phyloP scores from a whole-genome alignment of 495 filamentous ascomycete genomes.

The Penicillium lagena region DNA sequence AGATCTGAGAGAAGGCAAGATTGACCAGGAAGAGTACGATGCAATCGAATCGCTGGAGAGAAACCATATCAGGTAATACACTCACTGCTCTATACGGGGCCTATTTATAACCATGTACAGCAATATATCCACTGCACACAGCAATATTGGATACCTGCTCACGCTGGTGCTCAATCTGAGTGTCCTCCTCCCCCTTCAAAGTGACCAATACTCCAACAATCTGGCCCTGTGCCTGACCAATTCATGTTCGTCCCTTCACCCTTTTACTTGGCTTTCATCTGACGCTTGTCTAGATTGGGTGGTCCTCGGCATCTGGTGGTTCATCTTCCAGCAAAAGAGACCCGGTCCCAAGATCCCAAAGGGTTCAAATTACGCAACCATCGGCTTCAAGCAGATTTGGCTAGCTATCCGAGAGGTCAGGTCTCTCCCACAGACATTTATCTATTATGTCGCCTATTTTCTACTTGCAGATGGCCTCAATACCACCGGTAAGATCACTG shows the following conservation, averaged over 20 bases:
- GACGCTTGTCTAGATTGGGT: constrained; percentile 34
- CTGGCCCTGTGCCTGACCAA: constrained; percentile 42
- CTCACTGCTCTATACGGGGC: neutral
- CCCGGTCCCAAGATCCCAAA: constrained; percentile 39
- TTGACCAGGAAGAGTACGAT: constrained; percentile 36
- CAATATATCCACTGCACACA: constrained; percentile 44
- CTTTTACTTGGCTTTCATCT: neutral
- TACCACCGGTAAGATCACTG: constrained; percentile 32
- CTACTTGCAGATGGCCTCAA: constrained; percentile 45
- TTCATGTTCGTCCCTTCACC: constrained; percentile 20
- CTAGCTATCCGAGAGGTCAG: constrained; percentile 35
- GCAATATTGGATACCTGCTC: constrained; percentile 43
- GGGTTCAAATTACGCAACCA: constrained; percentile 38
- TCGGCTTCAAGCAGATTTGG: constrained; percentile 43
- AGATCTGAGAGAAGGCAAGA: constrained; percentile 36
- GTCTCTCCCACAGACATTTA: constrained; percentile 37
- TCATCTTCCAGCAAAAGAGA: constrained; percentile 43
- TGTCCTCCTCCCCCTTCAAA: constrained; percentile 36
- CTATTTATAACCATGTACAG: constrained; percentile 10
- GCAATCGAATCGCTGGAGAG: constrained; percentile 40
- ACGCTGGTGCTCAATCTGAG: constrained; percentile 40
- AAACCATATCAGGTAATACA: constrained; percentile 37
- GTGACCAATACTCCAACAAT: constrained; percentile 37
- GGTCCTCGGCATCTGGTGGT: constrained; percentile 45
- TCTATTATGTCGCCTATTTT: constrained; percentile 43